A percentile compares a stretch with the other conserved stretches of the same genome.
phyloP scores from a whole-genome alignment of 192 early-diverging fungal species.

The Coemansia sp. region DNA sequence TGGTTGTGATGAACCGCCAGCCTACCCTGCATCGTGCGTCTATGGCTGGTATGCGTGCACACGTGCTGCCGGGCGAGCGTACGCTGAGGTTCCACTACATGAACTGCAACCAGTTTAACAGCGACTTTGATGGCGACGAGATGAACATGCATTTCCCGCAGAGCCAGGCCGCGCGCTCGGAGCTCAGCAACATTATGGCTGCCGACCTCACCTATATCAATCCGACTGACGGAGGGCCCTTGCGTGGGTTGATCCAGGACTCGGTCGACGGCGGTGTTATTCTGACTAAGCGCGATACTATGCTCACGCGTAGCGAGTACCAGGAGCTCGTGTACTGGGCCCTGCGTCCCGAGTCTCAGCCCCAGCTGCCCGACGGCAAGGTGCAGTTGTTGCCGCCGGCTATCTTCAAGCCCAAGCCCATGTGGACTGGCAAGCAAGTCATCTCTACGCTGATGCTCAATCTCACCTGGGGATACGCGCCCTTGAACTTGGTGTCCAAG shows the following conservation, averaged over 20 bases:
- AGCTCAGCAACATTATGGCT: slow-evolving; percentile 93
- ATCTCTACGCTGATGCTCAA: slow-evolving; percentile 93
- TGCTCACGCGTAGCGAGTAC: slow-evolving; percentile 88
- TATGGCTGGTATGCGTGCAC: slow-evolving; percentile 97
- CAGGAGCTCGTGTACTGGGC: slow-evolving; percentile 92
- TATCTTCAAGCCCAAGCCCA: slow-evolving; percentile 77
- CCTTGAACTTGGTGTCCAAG: slow-evolving; percentile 88
- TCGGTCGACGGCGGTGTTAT: slow-evolving; percentile 97
- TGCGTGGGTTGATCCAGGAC: slow-evolving; percentile 98
- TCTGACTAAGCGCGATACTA: slow-evolving; percentile 86
- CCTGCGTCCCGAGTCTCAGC: slow-evolving; percentile 69
- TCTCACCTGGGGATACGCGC: slow-evolving; percentile 74
- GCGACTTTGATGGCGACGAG: slow-evolving; percentile 99
- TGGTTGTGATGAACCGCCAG: slow-evolving; percentile 97
- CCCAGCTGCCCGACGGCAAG: slow-evolving; percentile 64
- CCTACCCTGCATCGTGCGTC: slow-evolving; percentile 99
- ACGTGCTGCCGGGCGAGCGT: slow-evolving; percentile 93
- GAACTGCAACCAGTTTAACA: slow-evolving; percentile 90
- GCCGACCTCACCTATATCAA: slow-evolving; percentile 97
- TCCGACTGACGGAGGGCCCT: slow-evolving; percentile 94
- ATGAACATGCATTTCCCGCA: slow-evolving; percentile 99
- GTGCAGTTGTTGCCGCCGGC: slow-evolving; percentile 88
- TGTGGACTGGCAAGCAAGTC: slow-evolving; percentile 99
- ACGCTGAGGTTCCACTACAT: slow-evolving; percentile 99
- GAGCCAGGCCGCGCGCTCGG: slow-evolving; percentile 94